Evolutionary conservation across 108 stramenopile species (phyloP).

Genomic region (Nannochloropsis salina): DNA sequence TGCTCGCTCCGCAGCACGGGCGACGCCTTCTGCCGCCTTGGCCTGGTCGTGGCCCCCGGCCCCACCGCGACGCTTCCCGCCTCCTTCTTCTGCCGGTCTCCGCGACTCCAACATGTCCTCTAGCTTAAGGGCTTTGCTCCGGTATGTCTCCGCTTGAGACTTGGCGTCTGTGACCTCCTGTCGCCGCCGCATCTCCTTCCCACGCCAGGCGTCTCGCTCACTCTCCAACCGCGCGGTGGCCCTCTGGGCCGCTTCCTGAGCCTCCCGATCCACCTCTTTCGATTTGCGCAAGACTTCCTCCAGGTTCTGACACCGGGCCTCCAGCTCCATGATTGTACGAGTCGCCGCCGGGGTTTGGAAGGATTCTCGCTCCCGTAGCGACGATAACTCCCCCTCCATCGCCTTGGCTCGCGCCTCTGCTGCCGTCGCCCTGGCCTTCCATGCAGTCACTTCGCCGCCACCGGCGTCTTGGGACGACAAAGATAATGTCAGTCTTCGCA

Average conservation of each 20-base stretch:
- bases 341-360: background rate
- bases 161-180: background rate
- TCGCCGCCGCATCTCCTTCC: background rate
- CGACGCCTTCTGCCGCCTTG: background rate
- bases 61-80: background rate
- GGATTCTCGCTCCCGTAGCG: background rate
- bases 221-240: background rate
- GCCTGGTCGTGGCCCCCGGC: background rate
- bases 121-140: background rate
- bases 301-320: background rate
- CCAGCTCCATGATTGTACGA: background rate
- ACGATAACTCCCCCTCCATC: background rate
- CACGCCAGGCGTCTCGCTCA: background rate
- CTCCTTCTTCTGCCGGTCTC: background rate
- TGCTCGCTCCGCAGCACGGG: background rate
- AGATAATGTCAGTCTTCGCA: background rate
- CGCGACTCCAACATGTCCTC: background rate
- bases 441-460: background rate
- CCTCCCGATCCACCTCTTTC: slow-evolving; percentile 3
- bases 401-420: background rate
- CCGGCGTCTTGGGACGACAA: background rate
- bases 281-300: background rate
- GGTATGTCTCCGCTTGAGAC: background rate
- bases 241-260: background rate
- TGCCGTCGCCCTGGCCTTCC: background rate